Base-by-base conservation (phyloP, 129 eudicot species). In the sunflower (Helianthus annuus) region DNA sequence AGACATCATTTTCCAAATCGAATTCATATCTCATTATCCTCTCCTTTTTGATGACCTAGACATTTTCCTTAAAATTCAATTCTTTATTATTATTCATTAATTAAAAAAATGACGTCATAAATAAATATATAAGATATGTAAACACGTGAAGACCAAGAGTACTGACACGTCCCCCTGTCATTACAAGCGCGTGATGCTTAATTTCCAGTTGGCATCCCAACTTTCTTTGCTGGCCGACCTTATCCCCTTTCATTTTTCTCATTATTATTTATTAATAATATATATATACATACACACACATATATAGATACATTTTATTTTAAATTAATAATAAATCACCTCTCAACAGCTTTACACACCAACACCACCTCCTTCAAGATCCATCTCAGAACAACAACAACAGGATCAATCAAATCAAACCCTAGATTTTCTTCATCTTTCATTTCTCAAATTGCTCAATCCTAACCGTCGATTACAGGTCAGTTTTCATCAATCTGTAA, bases 201-300 rank as follows among this genome's bases (percentile, higher is more conserved):
- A 48, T 16, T 85, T 68, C 90, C 89, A 85, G 89, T 78, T 85
- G 89, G 89, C 89, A 74, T 72, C 85, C 78, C 67, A 16, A 69
- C 81, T 69, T 76, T 79, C 72, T 70, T 63, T 75, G 86, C 86
- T 85, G 84, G 84, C 86, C 89, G 82, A 85, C 89, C 88, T 85
- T 85, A 81, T 81, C 86, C 86, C 72, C 70, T 85, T 72, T 70
- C 74, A 56, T 51, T 68, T 80, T 68, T 4, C 3, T 34, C 19
- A 58, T 14, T 12, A 29, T n/a, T n/a, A 53, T 11, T 72, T 61
- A 12, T 4, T 9, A 6, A 56, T 36, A 22, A 54, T 40, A 6
- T 27, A 45, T 8, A 19, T 51, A 1, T 52, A 12, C 12, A 48
- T 6, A 49, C 16, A 24, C 27, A 24, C 2, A n/a, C 32, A 10